Evolutionary conservation across 2,329 filamentous ascomycete species (phyloP), one percentile per base, ranked within the genome.

Genomic region (Ascochyta viciae-villosae): DNA sequence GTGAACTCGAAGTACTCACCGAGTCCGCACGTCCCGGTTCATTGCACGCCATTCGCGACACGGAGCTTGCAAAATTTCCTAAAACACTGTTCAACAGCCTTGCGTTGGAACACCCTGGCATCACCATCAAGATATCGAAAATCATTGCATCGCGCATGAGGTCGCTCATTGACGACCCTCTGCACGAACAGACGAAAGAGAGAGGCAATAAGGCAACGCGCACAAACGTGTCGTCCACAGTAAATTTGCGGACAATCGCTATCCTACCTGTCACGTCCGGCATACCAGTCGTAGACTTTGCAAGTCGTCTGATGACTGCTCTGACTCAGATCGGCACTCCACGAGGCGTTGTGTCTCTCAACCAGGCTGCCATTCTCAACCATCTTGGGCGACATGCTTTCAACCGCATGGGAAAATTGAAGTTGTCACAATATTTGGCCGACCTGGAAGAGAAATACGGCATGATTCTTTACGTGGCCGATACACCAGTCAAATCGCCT

Each of bases 61-160:
- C 95, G 0, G 95, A 99, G 73, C 80, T 99, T 26, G 94, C 96
- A 55, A 98, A 96, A 68, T 96, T 99, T 57, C 95, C 95, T 0
- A 90, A 94, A 55, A 96, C 92, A 0, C 80, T 99, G 1, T 99
- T 99, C 82, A 99, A 99, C 80, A 99, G 95, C 71, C 85, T 99
- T 49, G 95, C 95, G 0, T 89, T 96, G 71, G 95, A 99, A 71
- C 95, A 99, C 70, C 95, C 95, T 5, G 96, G 92, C 39, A 99
- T 99, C 70, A 98, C 95, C 0, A 98, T 99, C 75, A 97, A 98
- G 76, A 96, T 99, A 26, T 98, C 95, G 1, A 99, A 98, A 76
- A 95, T 99, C 65, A 97, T 99, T 67, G 95, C 95, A 0, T 92
- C 93, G 33, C 87, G 95, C 3, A 98, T 99, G 95, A 85, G 94